Conservation (phyloP, 2,329 filamentous ascomycete genomes). For the Neofusicoccum ribis region DNA sequence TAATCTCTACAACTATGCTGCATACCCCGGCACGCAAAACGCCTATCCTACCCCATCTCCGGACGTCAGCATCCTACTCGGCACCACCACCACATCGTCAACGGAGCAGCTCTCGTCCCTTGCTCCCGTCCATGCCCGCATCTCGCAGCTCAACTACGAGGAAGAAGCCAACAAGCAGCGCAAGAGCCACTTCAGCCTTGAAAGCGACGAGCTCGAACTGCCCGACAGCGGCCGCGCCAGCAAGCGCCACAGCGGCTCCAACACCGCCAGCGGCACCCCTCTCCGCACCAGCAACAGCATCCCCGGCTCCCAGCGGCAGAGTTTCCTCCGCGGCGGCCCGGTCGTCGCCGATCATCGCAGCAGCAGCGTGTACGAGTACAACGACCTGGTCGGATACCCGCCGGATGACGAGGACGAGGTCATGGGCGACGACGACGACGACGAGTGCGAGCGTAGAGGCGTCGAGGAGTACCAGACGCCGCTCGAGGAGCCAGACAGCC, state of each 20-base stretch:
- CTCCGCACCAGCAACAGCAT: not conserved
- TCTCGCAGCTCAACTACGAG: conserved; percentile 3
- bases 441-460: not conserved
- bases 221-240: conserved; percentile 7
- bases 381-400: not conserved
- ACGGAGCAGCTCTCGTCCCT: not conserved
- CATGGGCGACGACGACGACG: not conserved
- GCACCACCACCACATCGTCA: not conserved
- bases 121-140: not conserved
- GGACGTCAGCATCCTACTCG: conserved; percentile 11
- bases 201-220: conserved; percentile 8
- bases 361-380: conserved; percentile 9
- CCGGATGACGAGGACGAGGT: conserved; percentile 1
- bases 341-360: not conserved
- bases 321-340: not conserved
- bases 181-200: conserved; percentile 16
- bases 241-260: not conserved
- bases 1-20: conserved; percentile 12
- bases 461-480: not conserved
- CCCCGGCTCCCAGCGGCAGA: not conserved
- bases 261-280: not conserved
- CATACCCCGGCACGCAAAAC: conserved; percentile 11
- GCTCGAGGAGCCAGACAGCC: conserved; percentile 6
- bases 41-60: conserved; percentile 6
- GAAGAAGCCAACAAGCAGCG: not conserved